These are phyloP conservation scores for Coffea eugenioides DNA, from an alignment of 257 asterid genomes.

Conservation along the genomic window DNA sequence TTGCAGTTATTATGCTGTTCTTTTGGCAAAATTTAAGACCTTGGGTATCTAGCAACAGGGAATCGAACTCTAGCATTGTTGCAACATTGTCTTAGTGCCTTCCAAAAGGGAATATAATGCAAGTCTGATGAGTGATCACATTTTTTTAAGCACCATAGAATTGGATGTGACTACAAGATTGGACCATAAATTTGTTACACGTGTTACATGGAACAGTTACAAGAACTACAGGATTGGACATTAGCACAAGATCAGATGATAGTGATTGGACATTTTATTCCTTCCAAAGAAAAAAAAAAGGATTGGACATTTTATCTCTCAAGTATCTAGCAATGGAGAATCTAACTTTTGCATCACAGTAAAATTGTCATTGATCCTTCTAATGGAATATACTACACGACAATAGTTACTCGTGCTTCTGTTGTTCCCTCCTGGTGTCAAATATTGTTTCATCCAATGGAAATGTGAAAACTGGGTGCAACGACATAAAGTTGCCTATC, in stretches of 20 bases:
- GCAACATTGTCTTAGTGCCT: neutral
- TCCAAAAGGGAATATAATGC: neutral
- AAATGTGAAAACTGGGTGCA: neutral
- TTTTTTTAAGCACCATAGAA: neutral
- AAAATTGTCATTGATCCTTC: too few relatives aligned
- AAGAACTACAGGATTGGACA: neutral
- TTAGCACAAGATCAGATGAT: neutral
- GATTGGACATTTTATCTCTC: too few relatives aligned
- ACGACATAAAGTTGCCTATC: neutral
- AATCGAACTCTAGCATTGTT: neutral
- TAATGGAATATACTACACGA: neutral
- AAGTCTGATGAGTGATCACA: neutral
- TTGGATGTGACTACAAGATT: neutral
- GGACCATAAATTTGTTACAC: neutral
- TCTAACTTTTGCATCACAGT: too few relatives aligned
- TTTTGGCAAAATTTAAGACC: neutral
- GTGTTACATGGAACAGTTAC: neutral
- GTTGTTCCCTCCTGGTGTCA: neutral
- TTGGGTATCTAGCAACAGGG: neutral
- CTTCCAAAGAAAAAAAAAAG: too few relatives aligned
- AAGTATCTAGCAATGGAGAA: too few relatives aligned
- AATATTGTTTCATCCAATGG: neutral
- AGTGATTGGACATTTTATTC: too few relatives aligned
- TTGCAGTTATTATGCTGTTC: too few relatives aligned
- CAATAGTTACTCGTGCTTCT: too few relatives aligned